Conservation (phyloP, 345 rosid species). For the Microthlaspi erraticum region DNA sequence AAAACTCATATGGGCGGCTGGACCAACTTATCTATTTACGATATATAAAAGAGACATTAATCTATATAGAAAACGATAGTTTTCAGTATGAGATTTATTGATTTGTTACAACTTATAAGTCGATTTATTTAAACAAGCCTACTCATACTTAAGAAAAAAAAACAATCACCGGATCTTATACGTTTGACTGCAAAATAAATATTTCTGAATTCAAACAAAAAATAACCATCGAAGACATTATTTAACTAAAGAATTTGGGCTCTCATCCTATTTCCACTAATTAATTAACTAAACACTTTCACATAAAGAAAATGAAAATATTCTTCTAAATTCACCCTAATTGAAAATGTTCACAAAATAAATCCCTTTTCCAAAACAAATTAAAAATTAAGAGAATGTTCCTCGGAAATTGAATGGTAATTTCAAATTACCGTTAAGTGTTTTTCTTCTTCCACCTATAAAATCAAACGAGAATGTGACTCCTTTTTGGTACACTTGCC, state of each 20-base stretch:
- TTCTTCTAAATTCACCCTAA: background rate
- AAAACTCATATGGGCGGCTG: slow-evolving; percentile 13
- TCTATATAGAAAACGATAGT: background rate
- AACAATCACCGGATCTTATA: background rate
- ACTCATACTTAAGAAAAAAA: background rate
- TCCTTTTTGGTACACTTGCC: background rate
- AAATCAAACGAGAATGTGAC: background rate
- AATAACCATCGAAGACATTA: background rate
- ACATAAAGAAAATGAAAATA: background rate
- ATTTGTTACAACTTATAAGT: background rate
- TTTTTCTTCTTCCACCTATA: background rate
- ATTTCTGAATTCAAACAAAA: background rate
- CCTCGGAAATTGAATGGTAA: slow-evolving; percentile 5
- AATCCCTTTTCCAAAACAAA: background rate
- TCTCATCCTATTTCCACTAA: background rate
- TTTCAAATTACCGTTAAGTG: background rate
- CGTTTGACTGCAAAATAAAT: background rate
- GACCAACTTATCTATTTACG: background rate
- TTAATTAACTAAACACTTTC: slow-evolving; percentile 6
- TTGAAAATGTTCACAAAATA: background rate
- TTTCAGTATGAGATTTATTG: background rate
- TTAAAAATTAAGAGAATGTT: background rate
- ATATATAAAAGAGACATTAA: background rate
- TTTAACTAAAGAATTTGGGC: background rate
- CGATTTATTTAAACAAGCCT: background rate